phyloP scores from a whole-genome alignment of 2,329 filamentous ascomycete species.

The Cladosporium velox region DNA sequence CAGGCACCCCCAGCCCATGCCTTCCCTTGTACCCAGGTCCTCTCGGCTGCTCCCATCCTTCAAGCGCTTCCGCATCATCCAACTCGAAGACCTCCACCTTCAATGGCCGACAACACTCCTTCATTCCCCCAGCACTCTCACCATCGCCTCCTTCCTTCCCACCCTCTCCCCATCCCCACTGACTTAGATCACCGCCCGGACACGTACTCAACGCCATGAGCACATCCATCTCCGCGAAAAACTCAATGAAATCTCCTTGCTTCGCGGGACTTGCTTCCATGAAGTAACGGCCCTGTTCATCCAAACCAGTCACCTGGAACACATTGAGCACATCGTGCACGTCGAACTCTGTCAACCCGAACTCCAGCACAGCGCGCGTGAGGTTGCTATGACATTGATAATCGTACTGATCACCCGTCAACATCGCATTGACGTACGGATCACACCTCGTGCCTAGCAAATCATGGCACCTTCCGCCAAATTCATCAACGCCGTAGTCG shows the following conservation, averaged over 20 bases:
- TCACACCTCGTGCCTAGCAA: conserved; percentile 81
- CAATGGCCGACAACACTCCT: conserved; percentile 70
- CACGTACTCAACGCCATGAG: conserved; percentile 69
- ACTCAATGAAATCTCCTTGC: conserved; percentile 66
- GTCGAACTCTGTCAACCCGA: conserved; percentile 69
- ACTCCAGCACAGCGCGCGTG: conserved; percentile 68
- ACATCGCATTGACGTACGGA: conserved; percentile 76
- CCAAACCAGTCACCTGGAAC: conserved; percentile 80
- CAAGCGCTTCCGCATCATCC: conserved; percentile 48
- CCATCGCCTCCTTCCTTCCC: conserved; percentile 49
- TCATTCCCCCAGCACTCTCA: conserved; percentile 62
- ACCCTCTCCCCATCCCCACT: conserved; percentile 75
- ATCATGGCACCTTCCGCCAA: conserved; percentile 71
- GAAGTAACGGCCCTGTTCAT: conserved; percentile 71
- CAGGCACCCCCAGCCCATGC: conserved; percentile 63
- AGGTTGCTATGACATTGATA: conserved; percentile 86
- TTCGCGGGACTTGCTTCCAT: conserved; percentile 66
- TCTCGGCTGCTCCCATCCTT: conserved; percentile 65
- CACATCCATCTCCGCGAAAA: conserved; percentile 77
- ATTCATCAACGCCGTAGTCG: conserved; percentile 45
- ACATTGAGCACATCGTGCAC: conserved; percentile 85
- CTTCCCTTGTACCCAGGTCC: conserved; percentile 63
- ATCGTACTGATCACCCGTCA: conserved; percentile 71
- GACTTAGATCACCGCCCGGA: conserved; percentile 76
- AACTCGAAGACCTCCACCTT: conserved; percentile 72